Percentiles rank a stretch among this genome's conserved stretches.
Evolutionary conservation across 148 eudicot species (phyloP).

Genomic region (Gaultheria prostrata): DNA sequence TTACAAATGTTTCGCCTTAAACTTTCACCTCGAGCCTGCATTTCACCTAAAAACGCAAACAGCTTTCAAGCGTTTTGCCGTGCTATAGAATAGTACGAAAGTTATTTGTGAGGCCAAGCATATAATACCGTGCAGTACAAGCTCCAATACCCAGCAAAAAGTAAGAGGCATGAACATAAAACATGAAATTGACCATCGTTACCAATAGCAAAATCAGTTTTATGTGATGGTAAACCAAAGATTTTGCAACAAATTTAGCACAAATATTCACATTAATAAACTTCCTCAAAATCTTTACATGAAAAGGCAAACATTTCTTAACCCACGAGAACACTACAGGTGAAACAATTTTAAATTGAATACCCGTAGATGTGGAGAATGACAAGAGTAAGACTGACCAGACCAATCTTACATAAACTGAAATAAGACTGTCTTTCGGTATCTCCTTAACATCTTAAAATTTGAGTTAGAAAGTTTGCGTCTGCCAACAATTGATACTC

Average conservation of each 20-base stretch:
- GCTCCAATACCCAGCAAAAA: background rate
- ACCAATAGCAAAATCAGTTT: background rate
- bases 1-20: background rate
- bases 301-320: background rate
- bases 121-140: background rate
- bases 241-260: background rate
- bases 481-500: background rate
- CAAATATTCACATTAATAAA: slow-evolving; percentile 5
- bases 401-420: background rate
- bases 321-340: background rate
- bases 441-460: background rate
- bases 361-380: background rate
- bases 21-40: background rate
- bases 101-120: background rate
- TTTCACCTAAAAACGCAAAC: background rate
- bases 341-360: background rate
- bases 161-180: background rate
- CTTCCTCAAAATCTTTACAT: background rate
- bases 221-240: background rate
- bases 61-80: background rate
- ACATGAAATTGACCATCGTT: background rate
- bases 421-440: background rate
- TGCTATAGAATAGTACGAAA: background rate
- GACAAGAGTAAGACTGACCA: background rate
- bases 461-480: background rate